Conservation (phyloP, 352 stramenopile species). For the Blastocystis sp. region DNA sequence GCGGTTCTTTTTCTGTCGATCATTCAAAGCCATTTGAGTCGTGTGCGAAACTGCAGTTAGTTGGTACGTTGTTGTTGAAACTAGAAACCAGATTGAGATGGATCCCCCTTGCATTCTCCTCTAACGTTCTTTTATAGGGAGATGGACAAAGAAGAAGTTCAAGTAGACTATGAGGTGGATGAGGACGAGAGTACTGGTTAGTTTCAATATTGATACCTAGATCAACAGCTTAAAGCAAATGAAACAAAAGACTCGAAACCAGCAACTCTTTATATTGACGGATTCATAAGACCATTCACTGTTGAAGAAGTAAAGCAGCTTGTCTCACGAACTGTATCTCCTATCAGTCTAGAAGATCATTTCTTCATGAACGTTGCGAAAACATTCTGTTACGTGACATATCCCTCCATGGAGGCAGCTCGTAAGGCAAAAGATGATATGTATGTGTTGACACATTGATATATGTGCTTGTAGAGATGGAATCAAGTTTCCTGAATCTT, state of each 20-base stretch:
- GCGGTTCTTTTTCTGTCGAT: not conserved
- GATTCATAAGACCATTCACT: constrained; percentile 27
- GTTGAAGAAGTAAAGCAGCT: constrained; percentile 39
- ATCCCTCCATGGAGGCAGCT: constrained; percentile 29
- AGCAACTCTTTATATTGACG: constrained; percentile 58
- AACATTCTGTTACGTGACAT: constrained; percentile 55
- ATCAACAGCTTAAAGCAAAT: constrained; percentile 1
- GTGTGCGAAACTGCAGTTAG: no score
- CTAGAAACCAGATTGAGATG: not conserved
- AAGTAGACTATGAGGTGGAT: constrained; percentile 56
- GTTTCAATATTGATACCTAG: not conserved
- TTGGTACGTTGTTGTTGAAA: no score
- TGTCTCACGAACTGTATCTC: not conserved
- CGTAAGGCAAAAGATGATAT: constrained; percentile 1
- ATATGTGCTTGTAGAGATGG: constrained; percentile 3
- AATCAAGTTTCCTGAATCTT: not conserved
- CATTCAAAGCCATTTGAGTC: not conserved
- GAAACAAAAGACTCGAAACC: constrained; percentile 8
- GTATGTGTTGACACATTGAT: not conserved
- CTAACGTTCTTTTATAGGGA: not conserved
- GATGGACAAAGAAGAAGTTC: constrained; percentile 55
- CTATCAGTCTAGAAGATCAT: constrained; percentile 39
- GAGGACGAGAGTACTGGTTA: not conserved
- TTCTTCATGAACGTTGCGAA: constrained; percentile 44
- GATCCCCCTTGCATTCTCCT: not conserved